Conservation (phyloP, 345 rosid genomes). For the Citropsis articulata region DNA sequence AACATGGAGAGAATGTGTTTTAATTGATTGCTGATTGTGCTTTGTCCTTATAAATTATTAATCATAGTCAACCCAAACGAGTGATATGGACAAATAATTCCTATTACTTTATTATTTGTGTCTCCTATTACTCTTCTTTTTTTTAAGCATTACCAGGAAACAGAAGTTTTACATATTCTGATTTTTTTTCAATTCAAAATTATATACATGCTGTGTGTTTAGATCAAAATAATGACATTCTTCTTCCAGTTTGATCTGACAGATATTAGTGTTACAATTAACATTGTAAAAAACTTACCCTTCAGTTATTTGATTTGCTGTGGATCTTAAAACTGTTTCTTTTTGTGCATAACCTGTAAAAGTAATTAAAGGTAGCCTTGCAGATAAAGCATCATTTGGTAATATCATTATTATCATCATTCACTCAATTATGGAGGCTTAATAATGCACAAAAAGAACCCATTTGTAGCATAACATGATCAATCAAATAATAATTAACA, state of each 20-base stretch:
- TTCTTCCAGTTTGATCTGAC: neutral
- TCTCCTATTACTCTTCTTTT: neutral
- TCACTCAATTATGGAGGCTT: neutral
- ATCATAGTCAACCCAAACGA: slow-evolving; percentile 33
- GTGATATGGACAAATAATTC: neutral
- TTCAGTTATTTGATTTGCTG: neutral
- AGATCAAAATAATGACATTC: slow-evolving; percentile 2
- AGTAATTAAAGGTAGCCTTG: neutral
- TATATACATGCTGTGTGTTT: neutral
- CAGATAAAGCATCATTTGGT: slow-evolving; percentile 13
- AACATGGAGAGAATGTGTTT: slow-evolving; percentile 89
- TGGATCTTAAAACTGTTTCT: neutral
- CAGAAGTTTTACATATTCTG: neutral
- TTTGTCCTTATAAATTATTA: slow-evolving; percentile 9
- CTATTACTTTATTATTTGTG: slow-evolving; percentile 3
- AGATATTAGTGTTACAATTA: neutral
- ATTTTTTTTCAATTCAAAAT: neutral
- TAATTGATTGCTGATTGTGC: slow-evolving; percentile 23
- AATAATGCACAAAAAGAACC: neutral
- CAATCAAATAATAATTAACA: neutral
- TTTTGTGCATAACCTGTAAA: neutral
- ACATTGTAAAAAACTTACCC: neutral
- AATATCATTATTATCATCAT: slow-evolving; percentile 11
- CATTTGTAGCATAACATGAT: neutral
- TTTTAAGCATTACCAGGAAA: neutral